Evolutionary conservation across 208 protist species (phyloP).

Genomic region (Crithidia brevicula): DNA sequence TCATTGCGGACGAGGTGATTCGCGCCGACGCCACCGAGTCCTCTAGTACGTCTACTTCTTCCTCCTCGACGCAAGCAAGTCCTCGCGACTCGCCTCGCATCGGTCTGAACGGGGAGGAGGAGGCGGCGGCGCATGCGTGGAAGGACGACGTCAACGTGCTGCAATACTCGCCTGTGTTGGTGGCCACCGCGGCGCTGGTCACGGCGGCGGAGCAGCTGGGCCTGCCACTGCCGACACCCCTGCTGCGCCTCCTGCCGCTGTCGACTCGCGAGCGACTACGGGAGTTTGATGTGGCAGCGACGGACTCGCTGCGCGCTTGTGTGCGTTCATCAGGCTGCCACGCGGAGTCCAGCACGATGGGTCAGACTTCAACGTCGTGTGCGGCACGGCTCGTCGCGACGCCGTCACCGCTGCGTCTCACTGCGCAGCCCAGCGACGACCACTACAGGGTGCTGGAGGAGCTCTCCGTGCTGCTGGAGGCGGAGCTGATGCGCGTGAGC

Average conservation of each 20-base stretch:
- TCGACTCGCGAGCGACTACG: conserved; percentile 26
- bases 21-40: conserved; percentile 24
- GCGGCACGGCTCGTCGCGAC: not conserved
- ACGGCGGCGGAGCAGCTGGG: conserved; percentile 45
- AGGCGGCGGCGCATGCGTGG: conserved; percentile 6
- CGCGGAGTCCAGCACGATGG: not conserved
- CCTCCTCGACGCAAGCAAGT: conserved; percentile 5
- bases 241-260: conserved; percentile 41
- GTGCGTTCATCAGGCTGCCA: not conserved
- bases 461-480: conserved; percentile 26
- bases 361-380: not conserved
- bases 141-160: conserved; percentile 20
- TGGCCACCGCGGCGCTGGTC: conserved; percentile 50
- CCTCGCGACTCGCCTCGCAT: not conserved
- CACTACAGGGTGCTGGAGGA: conserved; percentile 29
- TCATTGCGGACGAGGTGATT: conserved; percentile 50
- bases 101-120: not conserved
- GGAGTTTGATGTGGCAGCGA: not conserved
- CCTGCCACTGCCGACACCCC: conserved; percentile 43
- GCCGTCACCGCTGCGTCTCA: not conserved
- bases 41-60: not conserved
- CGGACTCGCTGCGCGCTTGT: not conserved
- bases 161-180: conserved; percentile 31
- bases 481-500: conserved; percentile 23
- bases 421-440: conserved; percentile 17